phyloP scores from a whole-genome alignment of 208 protist species.

The Phytomonas serpens region DNA sequence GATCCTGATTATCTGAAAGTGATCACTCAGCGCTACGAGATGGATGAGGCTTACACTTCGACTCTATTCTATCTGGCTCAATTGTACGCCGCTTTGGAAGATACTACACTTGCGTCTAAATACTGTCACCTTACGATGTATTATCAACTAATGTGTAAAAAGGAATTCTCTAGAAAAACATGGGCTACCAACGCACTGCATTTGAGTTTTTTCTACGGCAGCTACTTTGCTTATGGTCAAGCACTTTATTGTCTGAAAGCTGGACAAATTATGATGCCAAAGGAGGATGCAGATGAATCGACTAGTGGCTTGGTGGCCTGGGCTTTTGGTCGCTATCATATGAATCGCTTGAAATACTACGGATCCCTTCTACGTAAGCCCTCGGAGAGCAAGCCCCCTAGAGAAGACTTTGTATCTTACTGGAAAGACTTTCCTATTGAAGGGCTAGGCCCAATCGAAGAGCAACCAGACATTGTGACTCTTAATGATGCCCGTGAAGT shows the following conservation, averaged over 20 bases:
- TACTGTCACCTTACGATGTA: conserved; percentile 87
- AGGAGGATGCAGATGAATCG: conserved; percentile 35
- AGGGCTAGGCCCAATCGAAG: conserved; percentile 24
- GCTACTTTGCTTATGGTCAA: conserved; percentile 52
- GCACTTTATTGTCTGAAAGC: conserved; percentile 79
- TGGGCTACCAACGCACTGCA: conserved; percentile 85
- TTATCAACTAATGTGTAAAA: conserved; percentile 63
- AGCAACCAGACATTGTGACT: conserved; percentile 31
- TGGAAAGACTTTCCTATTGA: conserved; percentile 72
- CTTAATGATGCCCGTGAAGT: conserved; percentile 63
- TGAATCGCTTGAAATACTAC: conserved; percentile 70
- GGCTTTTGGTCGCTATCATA: conserved; percentile 67
- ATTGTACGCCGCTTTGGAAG: conserved; percentile 41
- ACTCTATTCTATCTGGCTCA: conserved; percentile 88
- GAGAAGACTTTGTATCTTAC: conserved; percentile 15
- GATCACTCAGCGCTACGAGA: conserved; percentile 44
- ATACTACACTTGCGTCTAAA: conserved; percentile 37
- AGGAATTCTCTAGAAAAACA: conserved; percentile 63
- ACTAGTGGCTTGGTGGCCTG: conserved; percentile 55
- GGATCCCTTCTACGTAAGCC: conserved; percentile 12
- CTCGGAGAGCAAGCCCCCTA: background rate
- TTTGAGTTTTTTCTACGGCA: conserved; percentile 74
- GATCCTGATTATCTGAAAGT: conserved; percentile 8
- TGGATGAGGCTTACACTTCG: conserved; percentile 63
- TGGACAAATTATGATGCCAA: conserved; percentile 68